phyloP scores from a whole-genome alignment of 306 rosid genomes.

The Castanea crenata region DNA sequence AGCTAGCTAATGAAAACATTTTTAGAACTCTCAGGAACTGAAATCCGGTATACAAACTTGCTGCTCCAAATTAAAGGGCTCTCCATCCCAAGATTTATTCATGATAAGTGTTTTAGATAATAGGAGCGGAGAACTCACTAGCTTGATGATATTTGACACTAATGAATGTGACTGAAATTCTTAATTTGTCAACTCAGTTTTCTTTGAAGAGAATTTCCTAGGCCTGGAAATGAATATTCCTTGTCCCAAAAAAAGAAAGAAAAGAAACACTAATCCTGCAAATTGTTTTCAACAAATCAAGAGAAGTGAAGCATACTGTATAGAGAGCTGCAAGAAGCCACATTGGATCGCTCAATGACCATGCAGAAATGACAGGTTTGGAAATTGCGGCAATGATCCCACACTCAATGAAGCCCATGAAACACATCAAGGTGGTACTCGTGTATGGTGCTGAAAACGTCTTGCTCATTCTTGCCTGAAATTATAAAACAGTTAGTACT shows the following conservation, averaged over 20 bases:
- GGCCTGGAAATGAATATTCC: no score
- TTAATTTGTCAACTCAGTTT: no score
- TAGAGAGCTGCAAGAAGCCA: conserved; percentile 53
- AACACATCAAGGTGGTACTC: conserved; percentile 56
- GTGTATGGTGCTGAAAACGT: conserved; percentile 78
- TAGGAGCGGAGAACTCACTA: no score
- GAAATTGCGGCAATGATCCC: conserved; percentile 43
- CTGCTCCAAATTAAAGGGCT: no score
- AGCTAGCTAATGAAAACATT: no score
- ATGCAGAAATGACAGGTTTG: conserved; percentile 43
- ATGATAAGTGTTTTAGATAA: no score
- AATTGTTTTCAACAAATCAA: not conserved
- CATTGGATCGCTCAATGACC: conserved; percentile 51
- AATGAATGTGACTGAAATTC: no score
- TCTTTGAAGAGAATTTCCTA: no score
- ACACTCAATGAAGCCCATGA: conserved; percentile 62
- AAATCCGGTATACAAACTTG: no score
- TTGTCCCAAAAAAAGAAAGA: not conserved
- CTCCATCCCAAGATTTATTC: no score
- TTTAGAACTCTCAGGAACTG: no score
- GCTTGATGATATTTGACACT: no score
- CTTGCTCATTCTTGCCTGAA: conserved; percentile 65
- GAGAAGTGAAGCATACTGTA: conserved; percentile 37
- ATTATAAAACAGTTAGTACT: not conserved
- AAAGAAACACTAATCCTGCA: not conserved